Evolutionary conservation across 1,284 basidiomycete genomes (phyloP), one percentile per base, ranked within the genome.

Genomic region (Trichosporon sp.): DNA sequence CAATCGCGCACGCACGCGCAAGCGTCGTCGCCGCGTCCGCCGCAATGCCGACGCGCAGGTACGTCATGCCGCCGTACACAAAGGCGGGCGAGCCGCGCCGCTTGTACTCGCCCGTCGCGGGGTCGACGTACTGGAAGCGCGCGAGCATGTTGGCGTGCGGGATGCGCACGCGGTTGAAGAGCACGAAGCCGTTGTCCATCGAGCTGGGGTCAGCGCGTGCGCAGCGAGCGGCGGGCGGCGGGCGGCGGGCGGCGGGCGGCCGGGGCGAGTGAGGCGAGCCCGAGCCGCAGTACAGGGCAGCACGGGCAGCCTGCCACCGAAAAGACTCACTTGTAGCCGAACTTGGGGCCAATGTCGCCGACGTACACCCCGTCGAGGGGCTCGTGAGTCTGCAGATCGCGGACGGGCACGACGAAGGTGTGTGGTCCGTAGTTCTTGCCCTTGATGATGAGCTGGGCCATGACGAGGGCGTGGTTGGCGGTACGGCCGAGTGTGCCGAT

Each of bases 281-380:
- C n/a, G n/a, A n/a, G n/a, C n/a, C n/a, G n/a, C n/a, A n/a, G n/a
- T n/a, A n/a, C n/a, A n/a, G n/a, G 32, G 38, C 38, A 9, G 5
- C 25, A 31, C 58, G 9, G 31, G 18, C 32, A 25, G 31, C 21
- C 2, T 2, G 11, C 44, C 3, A 15, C 9, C 5, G 29, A 35
- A 11, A 4, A 34, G 3, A 68, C 67, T 65, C 86, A 86, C 73
- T 86, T 85, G 56, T 85, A 78, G 29, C 86, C 86, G 85, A 87
- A 86, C 81, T 87, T 87, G 75, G 86, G 86, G 25, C 87, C 86
- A 67, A 87, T 86, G 77, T 87, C 87, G 7, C 86, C 86, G 66
- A 87, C 86, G 65, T 83, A 85, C 69, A 88, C 81, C 51, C 86
- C 86, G 9, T 86, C 85, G 34, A 85, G 73, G 9, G 85, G 74